Percentiles rank a stretch among this genome's conserved stretches.
These are phyloP conservation scores for Drechmeria coniospora DNA, from an alignment of 2,329 filamentous ascomycete genomes.

Conservation along the genomic window DNA sequence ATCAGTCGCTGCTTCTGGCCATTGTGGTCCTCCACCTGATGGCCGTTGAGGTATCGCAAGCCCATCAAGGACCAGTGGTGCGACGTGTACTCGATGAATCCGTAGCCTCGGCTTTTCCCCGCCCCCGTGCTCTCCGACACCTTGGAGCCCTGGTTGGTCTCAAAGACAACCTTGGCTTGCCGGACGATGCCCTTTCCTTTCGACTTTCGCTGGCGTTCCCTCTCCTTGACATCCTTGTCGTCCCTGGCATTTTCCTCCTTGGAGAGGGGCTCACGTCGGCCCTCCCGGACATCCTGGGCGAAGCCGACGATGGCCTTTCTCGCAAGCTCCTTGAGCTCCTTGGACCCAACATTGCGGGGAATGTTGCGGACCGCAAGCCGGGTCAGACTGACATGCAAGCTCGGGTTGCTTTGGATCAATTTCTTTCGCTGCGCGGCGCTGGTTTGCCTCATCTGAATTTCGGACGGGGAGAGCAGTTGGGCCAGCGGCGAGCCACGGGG, in stretches of 20 bases:
- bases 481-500: constrained; percentile 63
- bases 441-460: constrained; percentile 76
- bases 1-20: constrained; percentile 83
- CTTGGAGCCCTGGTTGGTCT: constrained; percentile 73
- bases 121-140: constrained; percentile 61
- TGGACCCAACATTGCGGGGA: constrained; percentile 66
- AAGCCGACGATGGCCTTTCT: constrained; percentile 90
- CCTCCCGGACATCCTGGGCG: constrained; percentile 72
- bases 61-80: constrained; percentile 94
- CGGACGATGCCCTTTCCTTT: constrained; percentile 78
- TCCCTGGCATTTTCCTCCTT: constrained; percentile 76
- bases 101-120: constrained; percentile 80
- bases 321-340: constrained; percentile 80
- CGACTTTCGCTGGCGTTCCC: constrained; percentile 62
- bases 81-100: constrained; percentile 91
- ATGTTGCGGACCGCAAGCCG: constrained; percentile 86
- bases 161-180: constrained; percentile 91
- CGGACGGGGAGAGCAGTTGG: constrained; percentile 57
- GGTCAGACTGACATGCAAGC: constrained; percentile 74
- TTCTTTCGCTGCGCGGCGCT: constrained; percentile 78
- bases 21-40: constrained; percentile 37
- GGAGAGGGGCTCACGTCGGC: constrained; percentile 62
- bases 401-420: constrained; percentile 81
- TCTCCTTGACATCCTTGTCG: constrained; percentile 63
- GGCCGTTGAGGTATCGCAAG: constrained; percentile 82